Evolutionary conservation across 1,284 basidiomycete genomes (phyloP).

Genomic region (Ustilago tritici): DNA sequence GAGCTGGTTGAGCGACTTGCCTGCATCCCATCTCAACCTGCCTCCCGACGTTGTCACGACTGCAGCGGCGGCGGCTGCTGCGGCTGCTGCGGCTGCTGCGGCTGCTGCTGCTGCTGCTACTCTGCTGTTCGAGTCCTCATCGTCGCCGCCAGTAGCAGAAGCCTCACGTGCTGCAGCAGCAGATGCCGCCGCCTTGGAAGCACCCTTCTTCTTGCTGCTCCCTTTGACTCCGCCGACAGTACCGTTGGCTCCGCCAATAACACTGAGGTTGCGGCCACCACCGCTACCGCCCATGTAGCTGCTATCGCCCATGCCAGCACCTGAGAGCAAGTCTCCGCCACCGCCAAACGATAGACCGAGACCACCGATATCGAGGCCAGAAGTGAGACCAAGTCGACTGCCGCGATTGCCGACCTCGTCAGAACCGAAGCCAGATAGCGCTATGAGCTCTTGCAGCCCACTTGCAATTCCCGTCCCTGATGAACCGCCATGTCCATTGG

Average conservation of each 20-base stretch:
- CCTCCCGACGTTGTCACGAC: slow-evolving; percentile 59
- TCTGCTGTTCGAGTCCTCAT: slow-evolving; percentile 51
- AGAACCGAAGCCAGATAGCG: slow-evolving; percentile 51
- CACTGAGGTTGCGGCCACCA: slow-evolving; percentile 32
- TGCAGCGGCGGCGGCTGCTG: slow-evolving; percentile 48
- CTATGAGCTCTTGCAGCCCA: slow-evolving; percentile 53
- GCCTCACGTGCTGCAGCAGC: slow-evolving; percentile 52
- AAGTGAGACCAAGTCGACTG: slow-evolving; percentile 33
- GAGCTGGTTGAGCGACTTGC: slow-evolving; percentile 65
- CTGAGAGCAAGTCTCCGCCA: slow-evolving; percentile 44
- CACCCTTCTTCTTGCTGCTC: slow-evolving; percentile 49
- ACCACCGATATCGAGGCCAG: slow-evolving; percentile 38
- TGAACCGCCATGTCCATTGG: slow-evolving; percentile 16
- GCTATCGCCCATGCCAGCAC: slow-evolving; percentile 58
- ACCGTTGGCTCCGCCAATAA: slow-evolving; percentile 40
- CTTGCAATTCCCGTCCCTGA: slow-evolving; percentile 33
- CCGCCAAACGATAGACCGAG: slow-evolving; percentile 50
- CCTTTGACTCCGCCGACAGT: slow-evolving; percentile 38
- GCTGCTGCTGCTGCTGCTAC: slow-evolving; percentile 49
- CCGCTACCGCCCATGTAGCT: slow-evolving; percentile 57
- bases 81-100: slow-evolving; percentile 37
- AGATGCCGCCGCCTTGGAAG: slow-evolving; percentile 36
- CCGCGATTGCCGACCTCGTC: slow-evolving; percentile 33
- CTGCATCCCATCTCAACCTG: slow-evolving; percentile 65
- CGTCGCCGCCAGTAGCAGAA: slow-evolving; percentile 40